phyloP scores from a whole-genome alignment of 257 asterid genomes.

The Cinchona pubescens region DNA sequence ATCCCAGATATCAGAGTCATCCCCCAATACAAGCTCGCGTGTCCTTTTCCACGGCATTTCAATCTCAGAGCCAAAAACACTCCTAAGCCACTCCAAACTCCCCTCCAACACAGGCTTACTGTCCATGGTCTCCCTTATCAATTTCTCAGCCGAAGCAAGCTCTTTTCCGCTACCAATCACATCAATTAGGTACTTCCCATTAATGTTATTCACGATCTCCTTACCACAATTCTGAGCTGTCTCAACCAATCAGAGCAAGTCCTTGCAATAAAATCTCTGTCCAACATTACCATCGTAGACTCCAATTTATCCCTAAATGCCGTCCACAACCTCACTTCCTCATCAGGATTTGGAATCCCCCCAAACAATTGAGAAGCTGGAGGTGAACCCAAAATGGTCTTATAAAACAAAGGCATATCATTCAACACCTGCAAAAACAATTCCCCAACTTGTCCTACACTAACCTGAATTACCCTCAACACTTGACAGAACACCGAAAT shows the following conservation, averaged over 20 bases:
- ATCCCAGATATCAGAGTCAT: slow-evolving; percentile 94
- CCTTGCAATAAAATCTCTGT: slow-evolving; percentile 61
- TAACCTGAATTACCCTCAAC: slow-evolving; percentile 78
- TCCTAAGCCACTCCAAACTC: slow-evolving; percentile 96
- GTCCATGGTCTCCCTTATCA: slow-evolving; percentile 90
- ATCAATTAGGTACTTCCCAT: slow-evolving; percentile 76
- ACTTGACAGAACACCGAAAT: slow-evolving; percentile 82
- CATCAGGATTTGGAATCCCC: slow-evolving; percentile 93
- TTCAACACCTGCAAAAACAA: slow-evolving; percentile 80
- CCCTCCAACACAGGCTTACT: slow-evolving; percentile 88
- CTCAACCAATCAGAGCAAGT: slow-evolving; percentile 95
- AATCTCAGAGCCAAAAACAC: slow-evolving; percentile 96
- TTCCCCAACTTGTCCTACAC: slow-evolving; percentile 92
- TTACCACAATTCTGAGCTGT: slow-evolving; percentile 85
- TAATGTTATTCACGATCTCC: slow-evolving; percentile 73
- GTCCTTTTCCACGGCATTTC: slow-evolving; percentile 97
- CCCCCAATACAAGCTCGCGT: slow-evolving; percentile 91
- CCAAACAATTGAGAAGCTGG: slow-evolving; percentile 99
- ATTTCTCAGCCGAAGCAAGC: slow-evolving; percentile 85
- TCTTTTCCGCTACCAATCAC: slow-evolving; percentile 78
- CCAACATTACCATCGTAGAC: slow-evolving; percentile 64
- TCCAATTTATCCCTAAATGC: slow-evolving; percentile 78
- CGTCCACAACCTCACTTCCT: slow-evolving; percentile 89
- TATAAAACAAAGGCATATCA: slow-evolving; percentile 93
- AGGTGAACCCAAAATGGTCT: slow-evolving; percentile 74